Percentiles rank a stretch among this genome's conserved stretches.
Conservation (phyloP, 805 yeast species). For the Komagataella pseudopastoris region DNA sequence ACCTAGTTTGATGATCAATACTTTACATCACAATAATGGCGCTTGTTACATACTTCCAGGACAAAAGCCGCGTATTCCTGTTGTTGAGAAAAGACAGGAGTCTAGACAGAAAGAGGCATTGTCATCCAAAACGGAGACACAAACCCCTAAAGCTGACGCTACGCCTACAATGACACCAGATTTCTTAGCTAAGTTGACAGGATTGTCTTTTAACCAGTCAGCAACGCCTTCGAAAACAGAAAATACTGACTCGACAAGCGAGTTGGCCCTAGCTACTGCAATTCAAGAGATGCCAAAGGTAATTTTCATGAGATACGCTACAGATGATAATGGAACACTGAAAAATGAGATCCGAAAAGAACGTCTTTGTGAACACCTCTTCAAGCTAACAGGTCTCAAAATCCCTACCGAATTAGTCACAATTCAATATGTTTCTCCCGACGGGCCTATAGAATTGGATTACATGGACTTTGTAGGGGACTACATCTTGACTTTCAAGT, state of each 20-base stretch:
- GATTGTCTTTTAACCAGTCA: conserved; percentile 10
- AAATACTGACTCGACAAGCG: conserved; percentile 6
- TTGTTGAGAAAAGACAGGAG: conserved; percentile 10
- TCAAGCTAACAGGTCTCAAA: neutral
- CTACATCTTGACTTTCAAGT: conserved; percentile 1
- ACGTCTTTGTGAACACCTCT: neutral
- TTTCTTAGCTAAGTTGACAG: conserved; percentile 14
- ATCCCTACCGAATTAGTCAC: neutral
- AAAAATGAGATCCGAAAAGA: neutral
- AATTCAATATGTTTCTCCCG: neutral
- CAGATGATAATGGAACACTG: conserved; percentile 5
- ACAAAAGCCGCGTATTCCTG: conserved; percentile 18
- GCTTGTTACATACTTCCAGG: conserved; percentile 52
- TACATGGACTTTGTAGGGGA: neutral
- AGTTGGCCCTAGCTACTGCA: neutral
- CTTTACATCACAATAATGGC: conserved; percentile 53
- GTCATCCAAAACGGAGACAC: neutral
- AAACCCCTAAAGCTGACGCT: neutral
- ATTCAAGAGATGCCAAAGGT: conserved; percentile 11
- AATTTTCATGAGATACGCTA: conserved; percentile 12
- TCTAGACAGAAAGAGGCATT: conserved; percentile 1
- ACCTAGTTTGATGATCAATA: conserved; percentile 76
- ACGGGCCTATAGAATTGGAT: neutral
- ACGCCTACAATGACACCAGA: conserved; percentile 4
- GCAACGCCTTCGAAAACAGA: conserved; percentile 8